Evolutionary conservation across 2,329 filamentous ascomycete genomes (phyloP), one percentile per base, ranked within the genome.

Genomic region (Fusarium sp.): DNA sequence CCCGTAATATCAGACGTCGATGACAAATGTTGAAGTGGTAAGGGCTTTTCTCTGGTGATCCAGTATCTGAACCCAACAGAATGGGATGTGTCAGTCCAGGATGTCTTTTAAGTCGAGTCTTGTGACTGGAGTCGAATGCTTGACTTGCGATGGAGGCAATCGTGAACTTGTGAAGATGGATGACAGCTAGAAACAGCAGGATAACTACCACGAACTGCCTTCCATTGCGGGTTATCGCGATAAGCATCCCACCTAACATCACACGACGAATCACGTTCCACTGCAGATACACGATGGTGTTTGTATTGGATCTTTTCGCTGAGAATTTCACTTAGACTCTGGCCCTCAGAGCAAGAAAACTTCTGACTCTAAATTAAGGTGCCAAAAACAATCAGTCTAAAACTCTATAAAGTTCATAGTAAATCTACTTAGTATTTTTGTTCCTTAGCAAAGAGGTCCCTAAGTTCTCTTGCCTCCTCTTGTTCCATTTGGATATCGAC

Each of bases 221-320:
- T 73, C 46, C 43, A 23, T 30, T 49, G 23, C 32, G 23, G 47
- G 56, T 70, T 77, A 77, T 78, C 73, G 58, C 59, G 75, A 77
- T 75, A 69, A 74, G 69, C 43, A 54, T 53, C 37, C 64, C 52
- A 54, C 64, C 40, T 33, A 35, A 15, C 28, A 40, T 47, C 40
- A 30, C 38, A 66, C 46, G 33, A 30, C 35, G 28, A 35, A 61
- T 56, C 38, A 33, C 21, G 50, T 64, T 54, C 23, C 33, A 68
- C 42, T 47, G 30, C 47, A 42, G 44, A 47, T 35, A 60, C 47
- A 69, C 38, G 50, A 21, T 58, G 56, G 47, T 30, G 35, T 65
- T 54, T 54, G 38, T 15, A 46, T 30, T 54, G 13, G 11, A 46
- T 54, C 28, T 40, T 65, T 35, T 38, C 23, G 28, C 13, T 25